Evolutionary conservation across 352 stramenopile genomes (phyloP).

Genomic region (Globisporangium spinosum): DNA sequence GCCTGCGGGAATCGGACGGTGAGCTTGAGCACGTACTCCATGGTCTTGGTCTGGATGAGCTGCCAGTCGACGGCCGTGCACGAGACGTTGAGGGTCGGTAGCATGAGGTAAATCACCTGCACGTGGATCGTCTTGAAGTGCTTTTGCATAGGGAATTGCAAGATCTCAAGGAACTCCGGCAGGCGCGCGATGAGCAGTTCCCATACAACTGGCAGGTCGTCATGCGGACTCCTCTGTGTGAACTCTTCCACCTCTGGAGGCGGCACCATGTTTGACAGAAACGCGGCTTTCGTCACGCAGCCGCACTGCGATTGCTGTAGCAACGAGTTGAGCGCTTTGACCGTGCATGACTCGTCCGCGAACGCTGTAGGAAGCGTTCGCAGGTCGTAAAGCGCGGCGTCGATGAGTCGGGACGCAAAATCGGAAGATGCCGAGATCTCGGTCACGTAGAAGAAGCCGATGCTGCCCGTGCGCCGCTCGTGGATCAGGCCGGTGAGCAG

Average conservation of each 20-base stretch:
- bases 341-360: conserved; percentile 62
- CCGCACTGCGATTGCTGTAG: conserved; percentile 68
- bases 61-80: conserved; percentile 51
- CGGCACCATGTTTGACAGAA: conserved; percentile 15
- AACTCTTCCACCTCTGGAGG: conserved; percentile 13
- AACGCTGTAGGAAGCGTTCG: conserved; percentile 47
- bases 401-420: conserved; percentile 35
- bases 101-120: conserved; percentile 71
- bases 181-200: conserved; percentile 46
- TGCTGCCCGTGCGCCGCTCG: conserved; percentile 49
- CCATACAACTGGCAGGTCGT: conserved; percentile 63
- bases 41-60: conserved; percentile 34
- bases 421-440: conserved; percentile 33
- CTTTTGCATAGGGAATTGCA: conserved; percentile 24
- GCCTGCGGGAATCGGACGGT: conserved; percentile 90
- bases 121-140: conserved; percentile 61
- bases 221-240: conserved; percentile 40
- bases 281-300: conserved; percentile 58
- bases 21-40: conserved; percentile 80
- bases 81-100: conserved; percentile 71
- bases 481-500: conserved; percentile 77
- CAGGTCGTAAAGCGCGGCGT: conserved; percentile 42
- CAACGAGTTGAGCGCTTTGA: conserved; percentile 80
- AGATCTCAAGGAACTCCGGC: conserved; percentile 33
- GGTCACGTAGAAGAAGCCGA: conserved; percentile 50